Evolutionary conservation across 768 basidiomycete genomes (phyloP).

Genomic region (Rhodotorula graminis): DNA sequence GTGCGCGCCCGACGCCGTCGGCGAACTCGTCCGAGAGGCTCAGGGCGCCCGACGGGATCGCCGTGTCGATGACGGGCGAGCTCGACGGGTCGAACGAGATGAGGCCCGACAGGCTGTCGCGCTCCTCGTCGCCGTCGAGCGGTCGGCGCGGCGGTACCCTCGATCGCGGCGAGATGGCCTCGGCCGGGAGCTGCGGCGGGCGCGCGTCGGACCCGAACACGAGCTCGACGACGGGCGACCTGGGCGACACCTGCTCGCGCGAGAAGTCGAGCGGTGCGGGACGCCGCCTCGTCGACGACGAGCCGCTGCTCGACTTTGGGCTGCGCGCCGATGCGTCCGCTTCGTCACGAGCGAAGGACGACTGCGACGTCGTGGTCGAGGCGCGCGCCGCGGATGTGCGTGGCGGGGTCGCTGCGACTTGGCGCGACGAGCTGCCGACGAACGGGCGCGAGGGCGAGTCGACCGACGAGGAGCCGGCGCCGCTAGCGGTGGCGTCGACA

Average conservation of each 20-base stretch:
- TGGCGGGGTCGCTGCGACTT: neutral
- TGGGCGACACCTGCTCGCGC: neutral
- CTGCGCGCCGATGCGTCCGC: neutral
- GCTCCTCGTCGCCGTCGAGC: neutral
- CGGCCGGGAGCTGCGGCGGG: neutral
- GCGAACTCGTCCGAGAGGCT: neutral
- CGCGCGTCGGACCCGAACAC: neutral
- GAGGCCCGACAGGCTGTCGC: constrained; percentile 18
- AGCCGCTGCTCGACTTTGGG: constrained; percentile 4
- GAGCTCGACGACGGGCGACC: neutral
- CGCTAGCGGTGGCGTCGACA: neutral
- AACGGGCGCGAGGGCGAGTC: neutral
- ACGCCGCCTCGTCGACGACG: constrained; percentile 9
- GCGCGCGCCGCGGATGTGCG: neutral
- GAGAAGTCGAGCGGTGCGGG: constrained; percentile 30
- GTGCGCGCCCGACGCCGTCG: neutral
- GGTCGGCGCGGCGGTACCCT: neutral
- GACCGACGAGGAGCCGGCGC: neutral
- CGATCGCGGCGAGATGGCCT: neutral
- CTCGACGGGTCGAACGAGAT: constrained; percentile 6
- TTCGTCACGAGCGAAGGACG: neutral
- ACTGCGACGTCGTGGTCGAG: too few species aligned
- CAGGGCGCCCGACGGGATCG: constrained; percentile 7
- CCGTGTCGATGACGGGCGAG: constrained; percentile 16
- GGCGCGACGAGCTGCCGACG: neutral